phyloP scores from a whole-genome alignment of 2,329 filamentous ascomycete species.

The Fusarium verticillioides region DNA sequence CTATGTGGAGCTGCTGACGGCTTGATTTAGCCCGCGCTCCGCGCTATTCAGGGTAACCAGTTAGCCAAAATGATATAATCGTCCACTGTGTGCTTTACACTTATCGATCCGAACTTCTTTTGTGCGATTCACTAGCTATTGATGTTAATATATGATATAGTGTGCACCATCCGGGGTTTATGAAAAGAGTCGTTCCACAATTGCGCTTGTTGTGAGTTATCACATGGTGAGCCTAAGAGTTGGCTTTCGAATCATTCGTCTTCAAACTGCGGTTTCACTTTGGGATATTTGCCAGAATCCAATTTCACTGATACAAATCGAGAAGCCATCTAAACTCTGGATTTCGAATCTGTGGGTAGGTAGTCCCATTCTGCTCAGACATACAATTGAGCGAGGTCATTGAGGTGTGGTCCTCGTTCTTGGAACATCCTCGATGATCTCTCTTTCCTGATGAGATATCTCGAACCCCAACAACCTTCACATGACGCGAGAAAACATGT shows the following conservation, averaged over 20 bases:
- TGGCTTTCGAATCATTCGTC: background rate
- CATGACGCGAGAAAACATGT: background rate
- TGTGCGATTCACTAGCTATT: background rate
- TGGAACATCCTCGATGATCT: background rate
- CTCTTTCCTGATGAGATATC: background rate
- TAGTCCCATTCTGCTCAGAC: background rate
- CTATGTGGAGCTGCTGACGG: conserved; percentile 30
- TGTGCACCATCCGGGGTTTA: no score
- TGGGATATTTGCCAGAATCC: background rate
- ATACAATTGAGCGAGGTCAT: background rate
- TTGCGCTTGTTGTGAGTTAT: background rate
- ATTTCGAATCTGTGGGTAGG: background rate
- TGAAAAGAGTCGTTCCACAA: no score
- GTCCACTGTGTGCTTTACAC: background rate
- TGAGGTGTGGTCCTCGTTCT: background rate
- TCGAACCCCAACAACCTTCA: background rate
- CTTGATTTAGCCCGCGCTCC: background rate
- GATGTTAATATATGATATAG: background rate
- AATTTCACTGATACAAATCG: background rate
- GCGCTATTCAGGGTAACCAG: conserved; percentile 23
- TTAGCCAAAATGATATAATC: background rate
- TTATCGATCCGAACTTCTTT: background rate
- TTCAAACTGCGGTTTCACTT: no score
- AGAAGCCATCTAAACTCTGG: background rate
- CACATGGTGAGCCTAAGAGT: background rate